Evolutionary conservation across 75 land plant species (phyloP).

Genomic region (Sequoiadendron giganteum): DNA sequence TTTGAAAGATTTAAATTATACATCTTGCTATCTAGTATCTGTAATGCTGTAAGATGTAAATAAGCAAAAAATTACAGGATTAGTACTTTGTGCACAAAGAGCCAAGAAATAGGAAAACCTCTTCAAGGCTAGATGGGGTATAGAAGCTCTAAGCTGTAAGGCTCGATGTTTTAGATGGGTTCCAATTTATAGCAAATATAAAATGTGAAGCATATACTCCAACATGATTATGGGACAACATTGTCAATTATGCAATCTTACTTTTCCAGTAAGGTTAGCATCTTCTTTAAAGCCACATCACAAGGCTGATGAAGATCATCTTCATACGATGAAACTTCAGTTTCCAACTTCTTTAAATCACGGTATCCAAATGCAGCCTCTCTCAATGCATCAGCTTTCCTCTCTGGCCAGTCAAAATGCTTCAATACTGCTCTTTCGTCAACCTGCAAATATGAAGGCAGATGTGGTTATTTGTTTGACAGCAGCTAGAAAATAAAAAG

Average conservation of each 20-base stretch:
- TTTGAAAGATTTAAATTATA: not conserved
- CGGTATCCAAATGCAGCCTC: slow-evolving; percentile 87
- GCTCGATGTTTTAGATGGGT: not conserved
- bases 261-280: slow-evolving; percentile 80
- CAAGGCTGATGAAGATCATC: slow-evolving; percentile 69
- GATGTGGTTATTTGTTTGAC: not conserved
- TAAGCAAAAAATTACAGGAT: not conserved
- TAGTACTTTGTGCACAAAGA: not conserved
- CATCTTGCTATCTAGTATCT: not conserved
- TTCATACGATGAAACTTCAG: slow-evolving; percentile 56
- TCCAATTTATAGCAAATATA: not conserved
- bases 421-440: slow-evolving; percentile 94
- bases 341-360: slow-evolving; percentile 74
- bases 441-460: slow-evolving; percentile 40
- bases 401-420: slow-evolving; percentile 95
- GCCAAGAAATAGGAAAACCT: not conserved
- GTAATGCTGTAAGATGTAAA: not conserved
- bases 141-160: not conserved
- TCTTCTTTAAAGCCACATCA: slow-evolving; percentile 68
- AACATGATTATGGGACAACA: not conserved
- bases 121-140: not conserved
- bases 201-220: not conserved
- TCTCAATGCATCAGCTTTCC: slow-evolving; percentile 82
- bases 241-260: slow-evolving; percentile 22
- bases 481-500: not conserved